Evolutionary conservation across 2,329 filamentous ascomycete species (phyloP), one percentile per base, ranked within the genome.

Genomic region (Botrytis byssoidea): DNA sequence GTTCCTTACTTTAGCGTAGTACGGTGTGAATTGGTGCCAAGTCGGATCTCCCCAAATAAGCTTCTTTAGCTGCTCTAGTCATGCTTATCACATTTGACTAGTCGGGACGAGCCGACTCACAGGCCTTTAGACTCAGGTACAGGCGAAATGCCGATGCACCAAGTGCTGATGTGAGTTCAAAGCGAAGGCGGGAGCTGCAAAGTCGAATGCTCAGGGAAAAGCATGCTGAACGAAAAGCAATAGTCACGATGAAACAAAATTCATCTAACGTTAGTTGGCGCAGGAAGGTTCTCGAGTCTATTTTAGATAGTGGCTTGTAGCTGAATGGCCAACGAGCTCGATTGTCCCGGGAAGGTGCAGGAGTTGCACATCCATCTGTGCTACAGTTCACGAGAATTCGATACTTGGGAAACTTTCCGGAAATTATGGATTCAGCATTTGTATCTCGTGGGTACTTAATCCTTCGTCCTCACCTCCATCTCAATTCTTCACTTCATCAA

Each of bases 31-130:
- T 29, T 8, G 29, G 46, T 40, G 32, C 46, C 46, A 68, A 68
- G 46, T n/a, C 65, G 65, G 65, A 68, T 68, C 65, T 68, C 65
- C 65, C 65, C 65, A 68, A 40, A 48, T 55, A 55, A 68, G 14
- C 35, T 29, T 68, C 46, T 22, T 42, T 29, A 55, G 46, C 46
- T 68, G 35, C 37, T 55, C 46, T 55, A 29, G 35, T 48, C 35
- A 10, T 40, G 7, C 20, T 55, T 16, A 20, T 46, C 35, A 46
- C 65, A 32, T 46, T n/a, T 32, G 25, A 22, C 14, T 29, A 44
- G n/a, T 68, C 35, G 16, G 25, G 46, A 40, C 35, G 65, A 40
- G n/a, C 8, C 18, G 51, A 46, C 37, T 22, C 32, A 29, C 63
- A 35, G 20, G 63, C 20, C 32, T 46, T 65, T 46, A 35, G 63